These are phyloP conservation scores for Antitrichia curtipendula DNA, from an alignment of 225 moss, liverwort and hornwort species.

Conservation along the genomic window DNA sequence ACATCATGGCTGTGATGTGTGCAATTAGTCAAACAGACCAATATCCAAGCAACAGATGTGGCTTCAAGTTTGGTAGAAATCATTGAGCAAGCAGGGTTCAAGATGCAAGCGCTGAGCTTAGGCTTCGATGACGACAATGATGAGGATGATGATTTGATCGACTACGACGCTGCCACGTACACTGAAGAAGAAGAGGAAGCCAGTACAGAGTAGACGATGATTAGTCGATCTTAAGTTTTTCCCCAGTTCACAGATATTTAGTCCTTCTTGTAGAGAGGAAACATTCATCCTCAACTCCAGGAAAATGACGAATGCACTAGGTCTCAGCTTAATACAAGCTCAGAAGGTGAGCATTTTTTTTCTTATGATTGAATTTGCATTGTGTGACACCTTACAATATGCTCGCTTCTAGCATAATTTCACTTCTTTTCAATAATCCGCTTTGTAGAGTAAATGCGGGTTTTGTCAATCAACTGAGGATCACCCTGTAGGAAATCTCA, in stretches of 20 bases:
- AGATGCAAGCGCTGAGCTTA: slow-evolving; percentile 88
- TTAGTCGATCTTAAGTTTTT: background rate
- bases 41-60: slow-evolving; percentile 83
- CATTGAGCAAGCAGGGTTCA: slow-evolving; percentile 84
- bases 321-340: background rate
- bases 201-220: slow-evolving; percentile 12
- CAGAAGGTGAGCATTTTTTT: background rate
- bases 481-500: background rate
- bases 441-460: too few species aligned
- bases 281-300: background rate
- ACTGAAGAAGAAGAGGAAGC: slow-evolving; percentile 49
- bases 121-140: slow-evolving; percentile 83
- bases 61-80: slow-evolving; percentile 90
- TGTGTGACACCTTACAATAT: background rate
- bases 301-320: background rate
- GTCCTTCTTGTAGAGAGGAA: background rate
- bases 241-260: background rate
- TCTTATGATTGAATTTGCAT: background rate
- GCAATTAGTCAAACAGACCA: slow-evolving; percentile 81
- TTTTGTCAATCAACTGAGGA: background rate
- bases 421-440: background rate
- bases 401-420: background rate
- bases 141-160: slow-evolving; percentile 63
- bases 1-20: background rate
- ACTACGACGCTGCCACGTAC: slow-evolving; percentile 58